These are phyloP conservation scores for Trichosporon sp. DNA, from an alignment of 1,284 basidiomycete species.

Conservation along the genomic window DNA sequence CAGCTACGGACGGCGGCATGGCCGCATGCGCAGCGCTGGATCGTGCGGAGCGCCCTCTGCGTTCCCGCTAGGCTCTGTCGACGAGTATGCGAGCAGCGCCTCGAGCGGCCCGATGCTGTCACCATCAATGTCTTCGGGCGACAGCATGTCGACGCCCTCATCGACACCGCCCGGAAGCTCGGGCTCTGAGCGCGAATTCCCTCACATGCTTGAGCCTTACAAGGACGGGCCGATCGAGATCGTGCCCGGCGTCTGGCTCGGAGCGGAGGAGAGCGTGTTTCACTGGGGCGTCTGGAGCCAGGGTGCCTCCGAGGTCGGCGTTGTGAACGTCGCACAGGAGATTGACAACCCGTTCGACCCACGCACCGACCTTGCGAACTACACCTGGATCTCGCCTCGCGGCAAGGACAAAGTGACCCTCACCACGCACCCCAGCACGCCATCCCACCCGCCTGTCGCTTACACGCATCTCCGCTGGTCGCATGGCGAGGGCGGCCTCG, in stretches of 20 bases:
- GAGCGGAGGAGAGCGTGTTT: slow-evolving; percentile 88
- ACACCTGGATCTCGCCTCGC: slow-evolving; percentile 23
- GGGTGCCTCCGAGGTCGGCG: slow-evolving; percentile 30
- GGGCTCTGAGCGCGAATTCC: slow-evolving; percentile 22
- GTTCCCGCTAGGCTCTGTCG: slow-evolving; percentile 34
- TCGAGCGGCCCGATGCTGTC: slow-evolving; percentile 26
- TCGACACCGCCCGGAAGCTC: slow-evolving; percentile 26
- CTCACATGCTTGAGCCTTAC: slow-evolving; percentile 63
- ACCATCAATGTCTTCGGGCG: slow-evolving; percentile 27
- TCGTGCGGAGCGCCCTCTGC: slow-evolving; percentile 24
- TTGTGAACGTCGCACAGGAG: slow-evolving; percentile 96
- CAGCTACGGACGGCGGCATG: slow-evolving; percentile 34
- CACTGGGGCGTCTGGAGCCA: slow-evolving; percentile 41
- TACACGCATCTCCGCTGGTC: slow-evolving; percentile 95
- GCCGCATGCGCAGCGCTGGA: slow-evolving; percentile 43
- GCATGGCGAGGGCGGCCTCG: slow-evolving; percentile 86
- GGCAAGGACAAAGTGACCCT: slow-evolving; percentile 36
- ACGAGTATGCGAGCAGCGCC: slow-evolving; percentile 28
- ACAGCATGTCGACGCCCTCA: slow-evolving; percentile 28
- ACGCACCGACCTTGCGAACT: slow-evolving; percentile 15
- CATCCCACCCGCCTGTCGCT: slow-evolving; percentile 72
- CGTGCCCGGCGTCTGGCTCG: slow-evolving; percentile 86
- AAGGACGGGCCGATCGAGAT: slow-evolving; percentile 83
- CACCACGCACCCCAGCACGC: slow-evolving; percentile 28
- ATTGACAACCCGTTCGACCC: slow-evolving; percentile 74